Percentiles rank a stretch among this genome's conserved stretches.
Conservation (phyloP, 805 yeast species). For the Lipomyces starkeyi region DNA sequence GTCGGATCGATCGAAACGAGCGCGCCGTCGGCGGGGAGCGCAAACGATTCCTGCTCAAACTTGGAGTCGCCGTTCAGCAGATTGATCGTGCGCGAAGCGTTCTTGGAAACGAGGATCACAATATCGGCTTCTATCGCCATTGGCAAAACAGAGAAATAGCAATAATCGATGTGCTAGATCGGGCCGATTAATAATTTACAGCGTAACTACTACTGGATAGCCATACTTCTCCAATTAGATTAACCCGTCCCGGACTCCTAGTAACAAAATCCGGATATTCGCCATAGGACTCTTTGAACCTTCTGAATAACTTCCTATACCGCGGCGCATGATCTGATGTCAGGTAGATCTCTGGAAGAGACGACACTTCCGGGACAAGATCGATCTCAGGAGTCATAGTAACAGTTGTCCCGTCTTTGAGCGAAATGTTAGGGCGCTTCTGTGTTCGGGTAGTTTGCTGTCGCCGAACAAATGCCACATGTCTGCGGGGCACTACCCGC, state of each 20-base stretch:
- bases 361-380: slow-evolving; percentile 11
- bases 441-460: too few species aligned
- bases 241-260: slow-evolving; percentile 75
- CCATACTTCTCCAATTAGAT: slow-evolving; percentile 66
- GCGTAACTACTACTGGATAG: not conserved
- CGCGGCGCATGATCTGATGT: not conserved
- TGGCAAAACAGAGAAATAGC: slow-evolving; percentile 70
- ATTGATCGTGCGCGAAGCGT: not conserved
- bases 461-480: too few species aligned
- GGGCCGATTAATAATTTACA: not conserved
- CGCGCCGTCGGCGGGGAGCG: slow-evolving; percentile 17
- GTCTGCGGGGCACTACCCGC: too few species aligned
- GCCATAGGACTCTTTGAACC: too few species aligned
- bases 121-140: slow-evolving; percentile 74
- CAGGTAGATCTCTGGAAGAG: slow-evolving; percentile 4
- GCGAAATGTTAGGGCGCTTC: too few species aligned
- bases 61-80: not conserved
- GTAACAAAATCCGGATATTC: slow-evolving; percentile 54
- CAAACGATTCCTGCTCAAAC: slow-evolving; percentile 11
- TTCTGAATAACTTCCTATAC: too few species aligned
- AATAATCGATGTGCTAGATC: slow-evolving; percentile 64
- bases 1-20: slow-evolving; percentile 48
- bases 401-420: too few species aligned
- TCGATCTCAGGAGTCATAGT: not conserved
- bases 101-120: slow-evolving; percentile 55